Base-by-base conservation (phyloP, 177 flowering plant genomes). In the Vitis hybrid region DNA sequence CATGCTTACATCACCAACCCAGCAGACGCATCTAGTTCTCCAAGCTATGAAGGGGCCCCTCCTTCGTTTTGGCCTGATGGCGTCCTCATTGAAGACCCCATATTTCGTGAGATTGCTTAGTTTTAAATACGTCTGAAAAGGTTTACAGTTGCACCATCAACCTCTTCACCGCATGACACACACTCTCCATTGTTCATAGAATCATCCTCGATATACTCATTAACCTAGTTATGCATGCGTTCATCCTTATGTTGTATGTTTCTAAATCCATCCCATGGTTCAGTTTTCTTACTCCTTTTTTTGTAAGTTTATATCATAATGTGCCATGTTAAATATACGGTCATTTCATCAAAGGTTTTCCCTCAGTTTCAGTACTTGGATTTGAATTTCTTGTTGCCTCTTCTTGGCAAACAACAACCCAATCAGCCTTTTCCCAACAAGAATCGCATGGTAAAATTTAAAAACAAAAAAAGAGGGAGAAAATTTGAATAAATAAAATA, bases 21-120 rank as follows among this genome's bases (percentile, higher is more conserved):
- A 3, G 81, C 73, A 1, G 87, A 82, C 47, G 76, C 77, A 55
- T 76, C 70, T 52, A 75, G 71, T 69, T 66, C 75, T 58, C 71
- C 87, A 13, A 79, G 76, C 79, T 73, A 50, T 70, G 82, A 69
- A 44, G 79, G 76, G 2, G 52, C n/a, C 2, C 63, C 74, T 8
- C 2, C 71, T 1, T 64, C n/a, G n/a, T n/a, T 71, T 64, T 85
- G 88, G 88, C 76, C 84, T 66, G 83, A 81, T 7, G 47, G 47
- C 8, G 56, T 79, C 15, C 70, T 80, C 58, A 72, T 84, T 50
- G 83, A 85, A 53, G 82, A 83, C 68, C 68, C 82, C 59, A 58
- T 85, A 15, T 83, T 83, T 61, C 79, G 78, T 73, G 81, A 80
- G 49, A 72, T 82, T 82, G 76, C 82, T 44, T 82, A 71, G 59